phyloP scores from a whole-genome alignment of 169 alveolate species.

The Amoebophrya sp. region DNA sequence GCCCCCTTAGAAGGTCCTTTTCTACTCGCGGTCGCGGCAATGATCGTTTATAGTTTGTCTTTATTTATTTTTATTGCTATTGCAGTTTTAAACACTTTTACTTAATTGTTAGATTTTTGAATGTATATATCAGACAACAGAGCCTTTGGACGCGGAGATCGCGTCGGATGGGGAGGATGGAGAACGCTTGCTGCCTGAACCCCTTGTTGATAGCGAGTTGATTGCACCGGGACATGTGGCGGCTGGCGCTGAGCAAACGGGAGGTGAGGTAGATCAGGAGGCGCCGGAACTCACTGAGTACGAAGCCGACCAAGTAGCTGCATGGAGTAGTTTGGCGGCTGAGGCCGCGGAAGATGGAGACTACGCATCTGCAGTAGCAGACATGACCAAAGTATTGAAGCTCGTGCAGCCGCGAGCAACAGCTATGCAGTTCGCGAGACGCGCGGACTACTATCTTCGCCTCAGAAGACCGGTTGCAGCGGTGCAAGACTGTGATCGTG shows the following conservation, averaged over 20 bases:
- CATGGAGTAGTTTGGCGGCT: not conserved
- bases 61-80: too few relatives aligned
- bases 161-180: not conserved
- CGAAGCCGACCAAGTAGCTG: not conserved
- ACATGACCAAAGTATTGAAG: not conserved
- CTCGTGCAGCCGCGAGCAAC: not conserved
- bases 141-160: too few relatives aligned
- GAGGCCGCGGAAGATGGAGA: not conserved
- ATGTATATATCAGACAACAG: too few relatives aligned
- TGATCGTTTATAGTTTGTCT: too few relatives aligned
- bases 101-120: too few relatives aligned
- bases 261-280: too few relatives aligned
- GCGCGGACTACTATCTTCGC: not conserved
- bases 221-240: too few relatives aligned
- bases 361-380: not conserved
- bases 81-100: too few relatives aligned
- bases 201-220: not conserved
- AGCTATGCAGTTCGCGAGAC: not conserved
- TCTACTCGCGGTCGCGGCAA: too few relatives aligned
- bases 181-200: not conserved
- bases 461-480: not conserved
- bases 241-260: too few relatives aligned
- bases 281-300: too few relatives aligned
- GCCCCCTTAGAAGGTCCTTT: too few relatives aligned
- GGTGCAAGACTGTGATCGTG: not conserved